Base-by-base conservation (phyloP, 2,329 filamentous ascomycete species). In the Elsinoe arachidis region DNA sequence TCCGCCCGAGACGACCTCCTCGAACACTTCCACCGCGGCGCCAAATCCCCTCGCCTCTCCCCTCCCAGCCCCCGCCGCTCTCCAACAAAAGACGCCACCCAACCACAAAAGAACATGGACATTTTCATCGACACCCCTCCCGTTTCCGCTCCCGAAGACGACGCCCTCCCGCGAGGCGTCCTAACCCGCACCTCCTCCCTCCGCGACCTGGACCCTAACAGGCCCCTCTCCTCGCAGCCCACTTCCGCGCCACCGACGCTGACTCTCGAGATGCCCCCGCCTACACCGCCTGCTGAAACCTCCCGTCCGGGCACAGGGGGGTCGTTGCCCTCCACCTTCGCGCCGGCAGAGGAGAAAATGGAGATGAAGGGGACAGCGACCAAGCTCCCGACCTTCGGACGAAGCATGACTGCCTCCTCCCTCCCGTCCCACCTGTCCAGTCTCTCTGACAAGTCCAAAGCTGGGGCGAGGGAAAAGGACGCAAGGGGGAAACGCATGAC, bases 1-100 rank as follows among this genome's bases (percentile, higher is more conserved):
- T 80, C 83, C 65, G 66, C 73, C 1, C 82, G 85, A 65, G 80
- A 84, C 11, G 73, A 70, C 11, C 72, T 86, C 26, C 73, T 84
- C 11, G 76, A 80, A 17, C 73, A 74, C 49, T 64, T 81, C 62
- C 74, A 74, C 62, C 78, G 74, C 66, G 64, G 75, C 26, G 55
- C 61, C 30, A 51, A 61, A 55, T 53, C 60, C 21, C 53, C 44
- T 59, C 59, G 55, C 62, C 56, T 63, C 64, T 59, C 33, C 15
- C 49, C 49, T 4, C 49, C 33, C 61, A 65, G 23, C 59, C 43
- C n/a, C n/a, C 56, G 43, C 58, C 34, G 56, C 59, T 30, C 66
- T 34, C 65, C 68, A 19, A 62, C 63, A 9, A 59, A 57, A n/a
- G 67, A 67, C 47, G 62, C 65, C 37, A 61, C 67, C 33, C 75